These are phyloP conservation scores for Toxoplasma gondii DNA, from an alignment of 169 alveolate species.

Conservation along the genomic window DNA sequence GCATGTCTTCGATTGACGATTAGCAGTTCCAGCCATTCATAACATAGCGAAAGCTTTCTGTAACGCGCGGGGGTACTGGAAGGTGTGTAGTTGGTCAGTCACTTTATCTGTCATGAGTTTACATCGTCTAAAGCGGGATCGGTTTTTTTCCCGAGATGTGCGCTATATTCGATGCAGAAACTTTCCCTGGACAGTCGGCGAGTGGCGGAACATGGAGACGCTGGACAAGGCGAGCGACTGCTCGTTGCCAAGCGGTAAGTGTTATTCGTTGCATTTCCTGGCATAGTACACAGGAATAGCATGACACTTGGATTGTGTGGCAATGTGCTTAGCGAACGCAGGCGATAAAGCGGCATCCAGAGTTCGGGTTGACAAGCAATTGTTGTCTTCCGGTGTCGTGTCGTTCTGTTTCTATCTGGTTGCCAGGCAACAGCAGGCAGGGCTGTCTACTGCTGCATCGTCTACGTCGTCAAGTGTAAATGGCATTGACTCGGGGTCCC, in stretches of 20 bases:
- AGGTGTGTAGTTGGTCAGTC: neutral
- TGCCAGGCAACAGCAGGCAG: slow-evolving; percentile 26
- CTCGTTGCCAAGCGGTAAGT: slow-evolving; percentile 73
- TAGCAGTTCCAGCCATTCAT: neutral
- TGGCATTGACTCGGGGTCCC: neutral
- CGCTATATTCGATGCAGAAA: neutral
- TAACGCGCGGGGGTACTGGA: neutral
- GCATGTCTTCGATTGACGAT: neutral
- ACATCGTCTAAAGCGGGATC: no score
- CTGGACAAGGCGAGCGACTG: slow-evolving; percentile 82
- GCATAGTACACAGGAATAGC: neutral
- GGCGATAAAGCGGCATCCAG: neutral
- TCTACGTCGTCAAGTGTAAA: neutral
- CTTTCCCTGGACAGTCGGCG: slow-evolving; percentile 43
- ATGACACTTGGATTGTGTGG: neutral
- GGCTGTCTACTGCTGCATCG: neutral
- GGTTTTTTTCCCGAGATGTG: no score
- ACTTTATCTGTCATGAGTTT: no score
- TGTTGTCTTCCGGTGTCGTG: no score
- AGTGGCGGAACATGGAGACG: slow-evolving; percentile 70
- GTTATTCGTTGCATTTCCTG: neutral
- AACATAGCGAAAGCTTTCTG: neutral
- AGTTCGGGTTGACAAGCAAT: neutral
- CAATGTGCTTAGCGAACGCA: neutral
- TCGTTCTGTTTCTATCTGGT: no score